These are phyloP conservation scores for Sphagnurus paluster DNA, from an alignment of 1,284 basidiomycete genomes.

Conservation along the genomic window DNA sequence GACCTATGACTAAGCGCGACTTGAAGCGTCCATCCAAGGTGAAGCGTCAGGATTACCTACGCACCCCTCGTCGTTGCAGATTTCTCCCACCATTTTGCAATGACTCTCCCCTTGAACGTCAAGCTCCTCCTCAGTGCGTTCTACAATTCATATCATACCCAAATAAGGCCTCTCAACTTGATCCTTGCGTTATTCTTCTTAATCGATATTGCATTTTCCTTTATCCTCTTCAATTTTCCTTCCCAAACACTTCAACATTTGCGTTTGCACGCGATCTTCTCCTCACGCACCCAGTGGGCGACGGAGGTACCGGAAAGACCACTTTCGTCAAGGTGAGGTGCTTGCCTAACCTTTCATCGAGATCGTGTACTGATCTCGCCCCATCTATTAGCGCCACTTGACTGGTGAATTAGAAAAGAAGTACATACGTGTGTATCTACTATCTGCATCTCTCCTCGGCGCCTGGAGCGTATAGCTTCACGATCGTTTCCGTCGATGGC, in stretches of 20 bases:
- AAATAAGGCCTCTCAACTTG: conserved; percentile 24
- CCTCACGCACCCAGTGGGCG: conserved; percentile 70
- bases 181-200: conserved; percentile 26
- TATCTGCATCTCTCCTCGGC: background rate
- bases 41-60: too few species aligned
- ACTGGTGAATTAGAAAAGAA: conserved; percentile 99
- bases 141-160: conserved; percentile 1
- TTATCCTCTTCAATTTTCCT: conserved; percentile 16
- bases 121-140: conserved; percentile 95
- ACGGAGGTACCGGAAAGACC: conserved; percentile 98
- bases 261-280: conserved; percentile 19
- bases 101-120: conserved; percentile 84
- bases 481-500: conserved; percentile 22
- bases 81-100: too few species aligned
- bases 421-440: conserved; percentile 81
- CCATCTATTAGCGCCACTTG: conserved; percentile 82
- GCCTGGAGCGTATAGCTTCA: conserved; percentile 6
- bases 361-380: conserved; percentile 61
- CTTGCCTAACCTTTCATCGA: conserved; percentile 21
- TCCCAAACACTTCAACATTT: conserved; percentile 17
- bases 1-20: too few species aligned
- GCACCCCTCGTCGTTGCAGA: too few species aligned
- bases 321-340: conserved; percentile 90
- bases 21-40: too few species aligned
- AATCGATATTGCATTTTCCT: conserved; percentile 32